A percentile compares a stretch with the other conserved stretches of the same genome.
These are phyloP conservation scores for Helenozyma rhizophorensis DNA, from an alignment of 805 yeast species.

Conservation along the genomic window DNA sequence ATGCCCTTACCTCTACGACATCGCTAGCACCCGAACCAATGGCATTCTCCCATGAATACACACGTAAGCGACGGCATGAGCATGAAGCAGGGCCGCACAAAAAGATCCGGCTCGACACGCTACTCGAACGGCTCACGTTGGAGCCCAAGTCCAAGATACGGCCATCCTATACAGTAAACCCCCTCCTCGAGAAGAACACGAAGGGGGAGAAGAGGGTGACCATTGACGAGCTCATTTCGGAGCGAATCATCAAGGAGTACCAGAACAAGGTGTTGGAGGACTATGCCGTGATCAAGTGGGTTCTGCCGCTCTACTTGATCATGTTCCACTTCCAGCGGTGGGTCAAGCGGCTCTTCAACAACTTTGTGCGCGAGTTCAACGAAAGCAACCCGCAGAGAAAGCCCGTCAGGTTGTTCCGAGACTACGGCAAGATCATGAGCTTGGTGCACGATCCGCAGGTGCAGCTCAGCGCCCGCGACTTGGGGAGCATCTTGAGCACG, in stretches of 20 bases:
- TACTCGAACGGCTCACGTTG: background rate
- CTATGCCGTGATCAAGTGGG: slow-evolving; percentile 21
- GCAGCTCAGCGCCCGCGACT: slow-evolving; percentile 18
- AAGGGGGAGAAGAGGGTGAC: slow-evolving; percentile 2
- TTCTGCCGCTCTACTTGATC: slow-evolving; percentile 22
- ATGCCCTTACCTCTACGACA: too few relatives aligned
- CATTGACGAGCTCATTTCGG: slow-evolving; percentile 19
- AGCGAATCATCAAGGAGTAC: slow-evolving; percentile 22
- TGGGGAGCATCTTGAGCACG: slow-evolving; percentile 21
- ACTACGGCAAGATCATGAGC: slow-evolving; percentile 21
- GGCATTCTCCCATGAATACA: too few relatives aligned
- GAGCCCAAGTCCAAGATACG: background rate
- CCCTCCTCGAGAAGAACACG: too few relatives aligned
- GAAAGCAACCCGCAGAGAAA: slow-evolving; percentile 10
- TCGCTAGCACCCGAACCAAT: too few relatives aligned
- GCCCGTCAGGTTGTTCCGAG: slow-evolving; percentile 12
- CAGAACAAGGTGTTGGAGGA: slow-evolving; percentile 15
- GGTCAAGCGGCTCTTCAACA: slow-evolving; percentile 33
- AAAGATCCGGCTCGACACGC: background rate
- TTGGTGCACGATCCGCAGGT: slow-evolving; percentile 17
- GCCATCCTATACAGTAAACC: slow-evolving; percentile 6
- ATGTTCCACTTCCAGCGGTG: slow-evolving; percentile 29
- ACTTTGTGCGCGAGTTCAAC: slow-evolving; percentile 29
- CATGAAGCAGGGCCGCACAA: too few relatives aligned
- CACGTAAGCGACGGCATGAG: too few relatives aligned